phyloP scores from a whole-genome alignment of 345 rosid species.

The Brassica napus region DNA sequence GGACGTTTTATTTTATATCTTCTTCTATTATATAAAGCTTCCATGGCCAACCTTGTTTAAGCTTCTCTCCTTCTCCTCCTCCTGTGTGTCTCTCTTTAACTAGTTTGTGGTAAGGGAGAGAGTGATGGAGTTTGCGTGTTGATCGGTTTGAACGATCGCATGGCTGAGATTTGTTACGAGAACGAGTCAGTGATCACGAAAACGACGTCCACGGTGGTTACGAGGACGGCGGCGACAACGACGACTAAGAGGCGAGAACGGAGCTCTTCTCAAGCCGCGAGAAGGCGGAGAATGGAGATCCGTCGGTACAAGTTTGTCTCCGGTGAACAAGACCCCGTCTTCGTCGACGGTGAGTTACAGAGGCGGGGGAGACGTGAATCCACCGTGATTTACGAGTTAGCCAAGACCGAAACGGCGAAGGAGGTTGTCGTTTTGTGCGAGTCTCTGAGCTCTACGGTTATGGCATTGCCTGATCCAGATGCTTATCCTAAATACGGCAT shows the following conservation, averaged over 20 bases:
- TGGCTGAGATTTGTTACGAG: constrained; percentile 72
- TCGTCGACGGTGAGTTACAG: constrained; percentile 18
- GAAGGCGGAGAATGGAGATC: constrained; percentile 78
- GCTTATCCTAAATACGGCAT: constrained; percentile 59
- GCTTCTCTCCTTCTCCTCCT: constrained; percentile 27
- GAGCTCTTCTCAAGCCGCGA: constrained; percentile 51
- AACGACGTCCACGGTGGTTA: constrained; percentile 36
- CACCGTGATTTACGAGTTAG: constrained; percentile 10
- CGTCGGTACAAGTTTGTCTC: constrained; percentile 55
- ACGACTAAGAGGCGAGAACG: constrained; percentile 38
- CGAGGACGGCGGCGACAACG: constrained; percentile 41
- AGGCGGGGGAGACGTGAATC: constrained; percentile 49
- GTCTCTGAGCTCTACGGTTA: constrained; percentile 29
- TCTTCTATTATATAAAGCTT: constrained; percentile 34
- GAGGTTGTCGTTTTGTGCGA: constrained; percentile 34
- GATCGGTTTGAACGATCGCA: constrained; percentile 24
- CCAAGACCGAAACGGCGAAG: constrained; percentile 8
- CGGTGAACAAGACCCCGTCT: constrained; percentile 27
- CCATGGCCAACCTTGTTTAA: constrained; percentile 30
- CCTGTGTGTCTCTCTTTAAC: not conserved
- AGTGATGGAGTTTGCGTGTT: constrained; percentile 34
- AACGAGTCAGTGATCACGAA: constrained; percentile 25
- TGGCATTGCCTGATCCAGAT: constrained; percentile 36
- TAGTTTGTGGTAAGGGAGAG: not conserved
- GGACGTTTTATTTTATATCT: not conserved